Conservation (phyloP, 768 basidiomycete species). For the Plicaturopsis crispa region DNA sequence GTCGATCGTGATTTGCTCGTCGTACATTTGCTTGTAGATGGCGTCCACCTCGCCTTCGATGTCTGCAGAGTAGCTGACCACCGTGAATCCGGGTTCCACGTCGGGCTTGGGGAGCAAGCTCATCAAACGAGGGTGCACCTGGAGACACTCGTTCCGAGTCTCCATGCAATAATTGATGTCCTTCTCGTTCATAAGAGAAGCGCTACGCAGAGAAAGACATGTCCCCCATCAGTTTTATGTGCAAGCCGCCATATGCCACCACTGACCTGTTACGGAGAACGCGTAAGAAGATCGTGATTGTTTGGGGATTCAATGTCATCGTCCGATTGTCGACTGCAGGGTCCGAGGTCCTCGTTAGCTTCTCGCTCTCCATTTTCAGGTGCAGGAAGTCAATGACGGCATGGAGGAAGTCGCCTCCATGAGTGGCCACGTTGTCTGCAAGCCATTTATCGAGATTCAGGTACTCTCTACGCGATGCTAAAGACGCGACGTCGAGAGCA, state of each 20-base stretch:
- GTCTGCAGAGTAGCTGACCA: slow-evolving; percentile 81
- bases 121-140: slow-evolving; percentile 95
- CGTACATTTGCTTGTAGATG: slow-evolving; percentile 98
- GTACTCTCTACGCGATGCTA: slow-evolving; percentile 90
- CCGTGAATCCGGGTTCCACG: slow-evolving; percentile 84
- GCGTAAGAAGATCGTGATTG: slow-evolving; percentile 88
- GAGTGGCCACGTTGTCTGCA: slow-evolving; percentile 73
- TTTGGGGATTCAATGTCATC: slow-evolving; percentile 81
- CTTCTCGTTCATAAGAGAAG: slow-evolving; percentile 63
- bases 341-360: slow-evolving; percentile 66
- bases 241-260: too few relatives aligned
- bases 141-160: slow-evolving; percentile 87
- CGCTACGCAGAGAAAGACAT: slow-evolving; percentile 33
- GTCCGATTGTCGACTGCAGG: slow-evolving; percentile 72
- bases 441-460: slow-evolving; percentile 97
- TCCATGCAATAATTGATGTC: slow-evolving; percentile 86
- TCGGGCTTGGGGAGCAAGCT: slow-evolving; percentile 83
- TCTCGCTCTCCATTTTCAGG: slow-evolving; percentile 90
- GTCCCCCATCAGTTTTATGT: too few relatives aligned
- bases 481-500: slow-evolving; percentile 87
- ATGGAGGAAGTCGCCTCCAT: slow-evolving; percentile 82
- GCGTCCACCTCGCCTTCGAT: slow-evolving; percentile 90
- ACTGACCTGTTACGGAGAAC: slow-evolving; percentile 78
- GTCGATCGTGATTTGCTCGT: slow-evolving; percentile 89
- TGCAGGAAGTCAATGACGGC: slow-evolving; percentile 86